Percentiles rank a stretch among this genome's conserved stretches.
phyloP scores from a whole-genome alignment of 768 basidiomycete species.

The Mycena pura region DNA sequence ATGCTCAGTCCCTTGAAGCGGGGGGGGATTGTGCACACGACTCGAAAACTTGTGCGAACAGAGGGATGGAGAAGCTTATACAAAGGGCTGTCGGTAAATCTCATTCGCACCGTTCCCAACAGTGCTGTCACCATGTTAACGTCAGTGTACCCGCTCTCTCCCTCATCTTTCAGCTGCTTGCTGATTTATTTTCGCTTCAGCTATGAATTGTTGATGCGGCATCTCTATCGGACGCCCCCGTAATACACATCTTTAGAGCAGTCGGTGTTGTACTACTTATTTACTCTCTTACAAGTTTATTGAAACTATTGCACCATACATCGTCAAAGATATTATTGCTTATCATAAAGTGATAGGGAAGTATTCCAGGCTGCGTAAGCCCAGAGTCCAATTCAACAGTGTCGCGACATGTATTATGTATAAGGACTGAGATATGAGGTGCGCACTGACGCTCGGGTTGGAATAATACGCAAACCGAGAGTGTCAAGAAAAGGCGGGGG shows the following conservation, averaged over 20 bases:
- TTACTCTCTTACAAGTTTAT: constrained; percentile 13
- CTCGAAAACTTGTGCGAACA: constrained; percentile 71
- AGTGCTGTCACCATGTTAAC: constrained; percentile 96
- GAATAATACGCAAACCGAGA: constrained; percentile 17
- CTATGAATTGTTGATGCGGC: constrained; percentile 63
- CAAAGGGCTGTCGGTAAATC: constrained; percentile 92
- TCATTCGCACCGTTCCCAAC: constrained; percentile 94
- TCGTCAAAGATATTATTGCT: constrained; percentile 18
- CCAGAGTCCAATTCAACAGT: constrained; percentile 13
- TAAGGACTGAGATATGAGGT: constrained; percentile 28
- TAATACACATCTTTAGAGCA: constrained; percentile 20
- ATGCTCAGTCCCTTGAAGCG: constrained; percentile 57
- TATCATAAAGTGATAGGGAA: constrained; percentile 15
- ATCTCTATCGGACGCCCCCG: constrained; percentile 47
- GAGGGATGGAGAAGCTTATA: constrained; percentile 94
- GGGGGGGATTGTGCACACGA: constrained; percentile 77
- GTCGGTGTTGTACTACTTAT: constrained; percentile 28
- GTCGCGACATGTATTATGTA: constrained; percentile 9
- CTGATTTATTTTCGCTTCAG: constrained; percentile 32
- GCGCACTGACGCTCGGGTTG: constrained; percentile 33
- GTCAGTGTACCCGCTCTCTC: constrained; percentile 49
- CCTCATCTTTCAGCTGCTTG: neutral
- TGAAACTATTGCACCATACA: neutral
- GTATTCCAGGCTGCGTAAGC: constrained; percentile 2
- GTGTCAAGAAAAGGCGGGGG: constrained; percentile 22